Percentiles rank a stretch among this genome's conserved stretches.
Evolutionary conservation across 2,329 filamentous ascomycete species (phyloP).

Genomic region (Paracoccidioides lutzii): DNA sequence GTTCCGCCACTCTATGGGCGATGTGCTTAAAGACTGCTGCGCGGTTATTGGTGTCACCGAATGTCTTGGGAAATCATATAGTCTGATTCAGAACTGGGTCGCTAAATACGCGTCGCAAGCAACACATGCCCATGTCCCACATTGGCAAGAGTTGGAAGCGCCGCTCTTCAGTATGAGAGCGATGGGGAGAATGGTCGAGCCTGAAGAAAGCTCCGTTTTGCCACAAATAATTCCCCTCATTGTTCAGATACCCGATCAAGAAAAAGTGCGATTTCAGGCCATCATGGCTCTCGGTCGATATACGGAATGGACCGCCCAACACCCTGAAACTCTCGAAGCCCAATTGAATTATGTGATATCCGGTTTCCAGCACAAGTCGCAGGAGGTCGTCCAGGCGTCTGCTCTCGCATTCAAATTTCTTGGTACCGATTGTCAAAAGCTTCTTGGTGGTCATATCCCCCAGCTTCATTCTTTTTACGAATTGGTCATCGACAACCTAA

Average conservation of each 20-base stretch:
- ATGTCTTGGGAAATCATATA: slow-evolving; percentile 78
- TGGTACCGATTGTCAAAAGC: slow-evolving; percentile 82
- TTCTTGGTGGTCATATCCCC: slow-evolving; percentile 68
- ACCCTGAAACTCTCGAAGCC: slow-evolving; percentile 80
- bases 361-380: slow-evolving; percentile 77
- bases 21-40: slow-evolving; percentile 92
- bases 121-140: slow-evolving; percentile 61
- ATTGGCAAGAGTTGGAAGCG: slow-evolving; percentile 94
- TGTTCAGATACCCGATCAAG: slow-evolving; percentile 85
- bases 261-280: slow-evolving; percentile 95
- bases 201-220: slow-evolving; percentile 73
- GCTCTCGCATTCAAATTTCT: slow-evolving; percentile 95
- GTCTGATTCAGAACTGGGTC: slow-evolving; percentile 80
- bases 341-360: slow-evolving; percentile 94
- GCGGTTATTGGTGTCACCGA: slow-evolving; percentile 90
- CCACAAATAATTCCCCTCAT: slow-evolving; percentile 86
- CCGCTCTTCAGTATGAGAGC: slow-evolving; percentile 91
- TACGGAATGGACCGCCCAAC: slow-evolving; percentile 92
- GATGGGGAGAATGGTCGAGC: slow-evolving; percentile 91
- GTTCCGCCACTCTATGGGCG: slow-evolving; percentile 93
- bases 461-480: slow-evolving; percentile 90
- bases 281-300: slow-evolving; percentile 96
- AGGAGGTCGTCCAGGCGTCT: slow-evolving; percentile 81
- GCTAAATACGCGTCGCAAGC: slow-evolving; percentile 66
- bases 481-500: slow-evolving; percentile 73